phyloP scores from a whole-genome alignment of 148 eudicot species.

The Chenopodium berlandieri region DNA sequence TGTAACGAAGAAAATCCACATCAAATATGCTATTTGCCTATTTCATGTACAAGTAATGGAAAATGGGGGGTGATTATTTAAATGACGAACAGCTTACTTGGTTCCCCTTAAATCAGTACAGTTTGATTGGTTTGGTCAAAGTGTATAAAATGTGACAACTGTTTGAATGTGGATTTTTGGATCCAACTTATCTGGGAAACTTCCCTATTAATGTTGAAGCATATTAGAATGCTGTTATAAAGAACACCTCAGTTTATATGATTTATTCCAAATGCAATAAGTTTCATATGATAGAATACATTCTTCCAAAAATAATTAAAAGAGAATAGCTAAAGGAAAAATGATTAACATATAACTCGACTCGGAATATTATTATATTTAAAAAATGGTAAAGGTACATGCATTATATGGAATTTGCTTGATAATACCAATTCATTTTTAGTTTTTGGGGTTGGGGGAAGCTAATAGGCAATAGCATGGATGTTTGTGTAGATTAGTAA shows the following conservation, averaged over 20 bases:
- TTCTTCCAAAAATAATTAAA: no score
- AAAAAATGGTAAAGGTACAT: neutral
- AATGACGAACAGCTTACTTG: neutral
- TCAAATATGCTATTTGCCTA: constrained; percentile 7
- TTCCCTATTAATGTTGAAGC: constrained; percentile 6
- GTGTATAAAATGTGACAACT: constrained; percentile 12
- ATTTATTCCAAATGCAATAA: neutral
- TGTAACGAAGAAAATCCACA: neutral
- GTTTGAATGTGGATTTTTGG: neutral
- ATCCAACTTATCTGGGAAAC: neutral
- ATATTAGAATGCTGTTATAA: neutral
- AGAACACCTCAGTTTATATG: neutral
- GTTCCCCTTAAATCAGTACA: neutral
- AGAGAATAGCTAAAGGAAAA: neutral
- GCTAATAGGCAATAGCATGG: neutral
- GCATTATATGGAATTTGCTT: neutral
- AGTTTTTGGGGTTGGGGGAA: neutral
- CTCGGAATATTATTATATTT: no score
- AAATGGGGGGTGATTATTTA: constrained; percentile 10
- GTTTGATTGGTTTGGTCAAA: constrained; percentile 6
- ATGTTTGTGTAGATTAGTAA: neutral
- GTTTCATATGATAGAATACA: no score
- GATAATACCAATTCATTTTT: neutral
- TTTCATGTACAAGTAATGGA: constrained; percentile 5
- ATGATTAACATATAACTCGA: no score